Evolutionary conservation across 2,329 filamentous ascomycete genomes (phyloP).

Genomic region (Paramyrothecium roridum): DNA sequence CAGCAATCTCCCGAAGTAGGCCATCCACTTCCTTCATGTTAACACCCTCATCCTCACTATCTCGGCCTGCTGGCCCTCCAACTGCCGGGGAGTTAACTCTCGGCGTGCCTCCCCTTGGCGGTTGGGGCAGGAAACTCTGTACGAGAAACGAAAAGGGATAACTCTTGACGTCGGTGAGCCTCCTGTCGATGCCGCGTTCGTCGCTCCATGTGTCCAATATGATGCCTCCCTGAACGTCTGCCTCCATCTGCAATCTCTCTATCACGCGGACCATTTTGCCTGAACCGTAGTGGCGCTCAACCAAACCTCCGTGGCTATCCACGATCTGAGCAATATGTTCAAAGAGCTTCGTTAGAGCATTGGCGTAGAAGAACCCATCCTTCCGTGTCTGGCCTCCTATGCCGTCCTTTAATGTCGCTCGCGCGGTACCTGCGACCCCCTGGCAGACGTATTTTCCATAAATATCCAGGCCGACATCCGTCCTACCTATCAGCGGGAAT

Average conservation of each 20-base stretch:
- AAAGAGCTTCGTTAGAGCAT: constrained; percentile 85
- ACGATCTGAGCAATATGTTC: constrained; percentile 98
- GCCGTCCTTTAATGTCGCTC: constrained; percentile 72
- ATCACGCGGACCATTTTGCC: constrained; percentile 96
- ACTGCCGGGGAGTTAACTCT: constrained; percentile 74
- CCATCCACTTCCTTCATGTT: constrained; percentile 96
- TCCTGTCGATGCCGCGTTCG: constrained; percentile 78
- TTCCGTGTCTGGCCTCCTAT: constrained; percentile 45
- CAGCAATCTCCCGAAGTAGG: constrained; percentile 78
- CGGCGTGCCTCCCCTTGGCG: constrained; percentile 61
- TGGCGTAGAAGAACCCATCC: constrained; percentile 89
- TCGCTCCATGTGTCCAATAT: constrained; percentile 95
- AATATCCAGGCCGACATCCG: constrained; percentile 86
- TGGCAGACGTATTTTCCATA: constrained; percentile 96
- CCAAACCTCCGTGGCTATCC: constrained; percentile 83
- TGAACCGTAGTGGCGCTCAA: constrained; percentile 88
- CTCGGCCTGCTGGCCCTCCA: constrained; percentile 50
- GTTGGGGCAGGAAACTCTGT: constrained; percentile 80
- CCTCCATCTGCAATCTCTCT: constrained; percentile 87
- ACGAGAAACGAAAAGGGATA: constrained; percentile 97
- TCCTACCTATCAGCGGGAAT: constrained; percentile 87
- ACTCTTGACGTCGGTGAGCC: constrained; percentile 91
- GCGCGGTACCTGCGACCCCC: constrained; percentile 81
- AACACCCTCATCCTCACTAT: constrained; percentile 85
- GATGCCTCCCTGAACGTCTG: constrained; percentile 93